Evolutionary conservation across 1,284 basidiomycete species (phyloP), one percentile per base, ranked within the genome.

Genomic region (Trametes versicolor): DNA sequence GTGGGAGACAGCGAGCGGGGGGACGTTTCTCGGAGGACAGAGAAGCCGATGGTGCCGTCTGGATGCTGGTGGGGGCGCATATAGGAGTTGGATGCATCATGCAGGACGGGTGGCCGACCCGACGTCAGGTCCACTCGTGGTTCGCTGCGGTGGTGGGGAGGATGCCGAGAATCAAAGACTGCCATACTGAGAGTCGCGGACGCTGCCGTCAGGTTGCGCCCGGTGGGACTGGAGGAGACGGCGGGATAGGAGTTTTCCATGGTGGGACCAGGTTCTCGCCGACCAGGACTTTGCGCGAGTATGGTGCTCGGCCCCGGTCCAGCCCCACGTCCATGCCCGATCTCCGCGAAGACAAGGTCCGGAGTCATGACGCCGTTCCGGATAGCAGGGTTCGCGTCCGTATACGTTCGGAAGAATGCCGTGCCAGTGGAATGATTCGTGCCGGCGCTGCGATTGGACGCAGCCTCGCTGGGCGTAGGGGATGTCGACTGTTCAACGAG

Each of bases 261-360:
- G 17, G 68, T 58, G 3, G 71, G 60, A 7, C 70, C 72, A 17
- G 59, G 12, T 23, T 67, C 63, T 32, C 71, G 69, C 19, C 69
- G 51, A 15, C 50, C 51, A 27, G 64, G 68, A 15, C 61, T 67
- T 34, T 70, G 73, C 17, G 67, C 64, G 39, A 66, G 67, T 36
- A 70, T 69, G 8, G 73, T 70, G 50, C 69, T 72, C 36, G 71
- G 70, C 36, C 70, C 68, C 58, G 71, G 62, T 43, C 70, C 81
- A 32, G 82, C 78, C 17, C 88, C 89, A 36, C 88, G 82, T 6
- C 90, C 91, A 71, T 92, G 90, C 10, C 91, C 91, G 63, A 92
- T 88, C 73, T 93, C 91, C 2, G 91, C 90, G 68, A 85, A 92
- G 65, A 90, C 83, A 54, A 92, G 80, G 71, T 93, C 91, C 19